Evolutionary conservation across 352 stramenopile species (phyloP).

Genomic region (Pythium chondricola): DNA sequence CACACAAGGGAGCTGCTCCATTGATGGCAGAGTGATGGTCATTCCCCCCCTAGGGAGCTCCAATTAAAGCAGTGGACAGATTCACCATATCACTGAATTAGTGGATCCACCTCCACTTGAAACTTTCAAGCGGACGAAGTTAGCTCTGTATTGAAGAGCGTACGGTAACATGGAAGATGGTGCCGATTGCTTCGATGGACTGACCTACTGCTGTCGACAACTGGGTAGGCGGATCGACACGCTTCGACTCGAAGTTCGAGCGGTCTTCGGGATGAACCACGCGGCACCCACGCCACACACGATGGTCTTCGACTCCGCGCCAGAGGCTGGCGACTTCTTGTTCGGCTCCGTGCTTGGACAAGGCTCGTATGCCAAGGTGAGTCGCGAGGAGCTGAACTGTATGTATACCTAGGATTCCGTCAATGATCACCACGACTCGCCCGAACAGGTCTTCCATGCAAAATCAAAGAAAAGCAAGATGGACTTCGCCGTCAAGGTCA

Average conservation of each 20-base stretch:
- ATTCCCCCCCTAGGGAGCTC: background rate
- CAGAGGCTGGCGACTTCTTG: constrained; percentile 76
- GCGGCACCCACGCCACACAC: constrained; percentile 25
- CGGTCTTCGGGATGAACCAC: too few relatives aligned
- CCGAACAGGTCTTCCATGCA: constrained; percentile 82
- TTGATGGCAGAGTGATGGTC: constrained; percentile 25
- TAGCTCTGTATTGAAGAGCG: constrained; percentile 15
- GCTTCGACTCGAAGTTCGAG: too few relatives aligned
- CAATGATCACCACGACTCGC: too few relatives aligned
- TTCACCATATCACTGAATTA: background rate
- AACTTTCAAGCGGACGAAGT: constrained; percentile 5
- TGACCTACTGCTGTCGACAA: background rate
- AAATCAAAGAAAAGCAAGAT: constrained; percentile 71
- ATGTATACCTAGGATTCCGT: background rate
- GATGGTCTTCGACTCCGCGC: constrained; percentile 55
- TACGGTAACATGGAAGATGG: too few relatives aligned
- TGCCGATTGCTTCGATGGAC: constrained; percentile 10
- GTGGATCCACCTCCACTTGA: constrained; percentile 18
- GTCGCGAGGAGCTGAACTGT: background rate
- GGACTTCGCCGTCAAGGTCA: constrained; percentile 89
- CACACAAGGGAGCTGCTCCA: constrained; percentile 10
- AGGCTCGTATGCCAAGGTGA: constrained; percentile 84
- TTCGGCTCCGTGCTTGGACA: constrained; percentile 84
- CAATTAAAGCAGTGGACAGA: too few relatives aligned
- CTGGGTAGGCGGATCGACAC: constrained; percentile 12